A percentile compares a stretch with the other conserved stretches of the same genome.
Conservation (phyloP, 495 filamentous ascomycete genomes). For the Trichocladium antarcticum region DNA sequence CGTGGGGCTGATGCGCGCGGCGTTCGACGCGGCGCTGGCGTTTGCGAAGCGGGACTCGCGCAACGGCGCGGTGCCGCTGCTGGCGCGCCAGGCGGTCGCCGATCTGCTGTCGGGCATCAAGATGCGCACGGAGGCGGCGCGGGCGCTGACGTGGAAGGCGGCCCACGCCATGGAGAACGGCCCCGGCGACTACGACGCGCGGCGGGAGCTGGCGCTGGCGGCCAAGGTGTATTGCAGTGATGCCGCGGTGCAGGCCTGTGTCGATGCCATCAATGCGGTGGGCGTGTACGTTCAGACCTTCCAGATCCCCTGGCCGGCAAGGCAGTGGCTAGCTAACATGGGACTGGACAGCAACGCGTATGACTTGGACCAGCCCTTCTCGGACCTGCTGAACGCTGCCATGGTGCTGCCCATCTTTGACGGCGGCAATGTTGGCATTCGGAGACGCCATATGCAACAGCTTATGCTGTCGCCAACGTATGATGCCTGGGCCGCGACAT, state of each 20-base stretch:
- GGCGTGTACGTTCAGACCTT: constrained; percentile 30
- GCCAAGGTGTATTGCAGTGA: constrained; percentile 45
- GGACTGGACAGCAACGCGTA: constrained; percentile 30
- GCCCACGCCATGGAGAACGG: constrained; percentile 32
- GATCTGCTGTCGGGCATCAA: constrained; percentile 44
- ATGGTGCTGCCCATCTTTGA: constrained; percentile 44
- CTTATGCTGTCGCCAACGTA: constrained; percentile 39
- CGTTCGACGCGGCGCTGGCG: constrained; percentile 41
- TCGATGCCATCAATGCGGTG: constrained; percentile 40
- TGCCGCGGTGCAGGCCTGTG: constrained; percentile 34
- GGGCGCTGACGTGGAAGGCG: constrained; percentile 44
- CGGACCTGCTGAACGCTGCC: constrained; percentile 39
- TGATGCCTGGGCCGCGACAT: constrained; percentile 33
- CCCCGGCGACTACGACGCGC: constrained; percentile 29
- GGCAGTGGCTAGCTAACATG: not conserved
- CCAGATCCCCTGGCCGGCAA: not conserved
- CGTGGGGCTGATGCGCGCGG: constrained; percentile 42
- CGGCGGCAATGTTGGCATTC: constrained; percentile 46
- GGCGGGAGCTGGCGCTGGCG: constrained; percentile 37
- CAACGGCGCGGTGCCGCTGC: constrained; percentile 32
- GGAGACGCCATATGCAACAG: constrained; percentile 41
- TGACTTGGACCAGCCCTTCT: constrained; percentile 32
- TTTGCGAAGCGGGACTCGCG: constrained; percentile 38
- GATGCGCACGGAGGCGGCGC: constrained; percentile 42
- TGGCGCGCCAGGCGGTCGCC: constrained; percentile 40